Base-by-base conservation (phyloP, 2,329 filamentous ascomycete genomes). In the Drechmeria coniospora region DNA sequence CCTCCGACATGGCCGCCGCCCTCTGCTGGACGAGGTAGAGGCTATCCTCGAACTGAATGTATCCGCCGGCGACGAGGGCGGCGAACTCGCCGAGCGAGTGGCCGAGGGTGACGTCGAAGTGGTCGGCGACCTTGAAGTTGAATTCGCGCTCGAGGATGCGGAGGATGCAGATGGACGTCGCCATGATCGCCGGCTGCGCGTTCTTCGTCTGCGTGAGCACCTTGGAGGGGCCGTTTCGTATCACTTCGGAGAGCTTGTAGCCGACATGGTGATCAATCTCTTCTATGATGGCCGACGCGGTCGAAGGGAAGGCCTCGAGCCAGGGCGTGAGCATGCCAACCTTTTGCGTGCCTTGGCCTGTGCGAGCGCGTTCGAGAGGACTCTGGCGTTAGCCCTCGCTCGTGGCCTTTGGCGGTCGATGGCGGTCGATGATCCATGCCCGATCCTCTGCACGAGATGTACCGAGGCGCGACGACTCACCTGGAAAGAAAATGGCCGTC, bases 171-270 rank as follows among this genome's bases (percentile, higher is more conserved):
- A 94, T 75, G 16, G 82, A 92, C 4, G 83, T 90, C 10, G 84
- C 82, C 83, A 95, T 92, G 52, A 94, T 93, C 42, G 87, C 86
- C 2, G 87, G 87, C 53, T 95, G 87, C 4, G 87, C 80, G 48
- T 92, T 86, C 38, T 79, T 72, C 4, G 87, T 94, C 32, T 72
- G 68, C 22, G 81, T 92, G 31, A 95, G 70, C 28, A 65, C 57
- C 31, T 71, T 73, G 41, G 79, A 81, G 2, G 87, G 80, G 0
- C 87, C 86, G 16, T 80, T 62, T 33, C 76, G 73, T 40, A 94
- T 93, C 33, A 87, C 65, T 15, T 65, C 62, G 21, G 81, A 84
- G 32, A 95, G 66, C 36, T 75, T 74, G 44, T 76, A 74, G 40
- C 77, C 69, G 43, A 92, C 66, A 15, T 71, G 69, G 23, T 73